Base-by-base conservation (phyloP, 1,284 basidiomycete species). In the Austropuccinia psidii region DNA sequence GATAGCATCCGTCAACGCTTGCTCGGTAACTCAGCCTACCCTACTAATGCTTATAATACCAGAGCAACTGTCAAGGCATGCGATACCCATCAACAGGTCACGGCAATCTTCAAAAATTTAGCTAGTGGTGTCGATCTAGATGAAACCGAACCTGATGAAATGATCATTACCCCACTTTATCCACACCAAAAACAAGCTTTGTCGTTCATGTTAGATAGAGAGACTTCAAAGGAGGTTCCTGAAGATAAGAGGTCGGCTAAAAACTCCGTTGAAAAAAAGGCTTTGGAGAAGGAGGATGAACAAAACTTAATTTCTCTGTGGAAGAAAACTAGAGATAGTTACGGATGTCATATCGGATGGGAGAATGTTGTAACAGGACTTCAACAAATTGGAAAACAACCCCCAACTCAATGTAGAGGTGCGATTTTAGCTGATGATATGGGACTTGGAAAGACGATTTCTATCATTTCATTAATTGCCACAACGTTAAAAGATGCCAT, bases 141-240 rank as follows among this genome's bases (percentile, higher is more conserved):
- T 17, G 90, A 95, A 81, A 90, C 90, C 17, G 89, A 93, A 80
- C 87, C 93, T 69, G 84, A 90, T 55, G 82, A 86, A n/a, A 87
- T 92, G 78, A 87, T 98, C 75, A 88, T 88, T 41, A 96, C 96
- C n/a, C 85, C 82, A 54, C 84, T 99, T 8, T 98, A 98, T 81
- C 90, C 93, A 19, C 96, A 99, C 83, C 96, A 99, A 83, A 95
- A 95, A 83, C 95, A 96, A 81, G 96, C 94, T 27, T 84, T 99
- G 27, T 93, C 94, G 0, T 99, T 99, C 82, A 83, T 99, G 60
- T 84, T 98, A n/a, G 91, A 95, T 78, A 87, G 94, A 47, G 96
- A 99, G 81, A 75, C 55, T 24, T 33, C 33, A 0, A 70, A 70
- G 41, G 76, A 62, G 76, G 78, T 13, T 50, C 60, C 4, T 24